Evolutionary conservation across 1,139 yeast genomes (phyloP), one percentile per base, ranked within the genome.

Genomic region (Eremothecium cymbalariae): DNA sequence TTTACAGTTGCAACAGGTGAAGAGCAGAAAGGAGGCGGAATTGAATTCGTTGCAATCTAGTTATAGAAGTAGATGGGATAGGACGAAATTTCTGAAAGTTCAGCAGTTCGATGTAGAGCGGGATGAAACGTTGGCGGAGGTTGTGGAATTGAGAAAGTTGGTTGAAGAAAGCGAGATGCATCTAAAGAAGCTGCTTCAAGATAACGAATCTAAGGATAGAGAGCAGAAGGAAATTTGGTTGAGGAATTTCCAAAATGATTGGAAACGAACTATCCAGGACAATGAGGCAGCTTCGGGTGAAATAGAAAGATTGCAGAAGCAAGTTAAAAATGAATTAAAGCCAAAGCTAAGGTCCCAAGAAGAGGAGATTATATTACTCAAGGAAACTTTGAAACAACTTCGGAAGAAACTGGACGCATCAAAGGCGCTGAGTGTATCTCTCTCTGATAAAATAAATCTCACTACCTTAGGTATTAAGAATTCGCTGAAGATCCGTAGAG

Each of bases 41-140:
- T 48, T 70, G 11, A 59, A 63, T 36, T 51, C 54, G 13, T 47
- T 68, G 28, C 67, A 67, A 32, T 68, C 65, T 38, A 50, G 51
- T 5, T 65, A 52, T 31, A 39, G 43, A 3, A 29, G 41, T 2
- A 55, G 64, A 40, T 60, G 68, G 5, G 72, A 70, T 31, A 41
- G 47, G 8, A 44, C 65, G 8, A 59, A 65, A 20, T 46, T 49
- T 13, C 45, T 54, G 4, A 62, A 62, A 42, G 45, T 60, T 4
- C 42, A 48, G 21, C 46, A 55, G 28, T 45, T 58, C 28, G 59
- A 58, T 32, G 41, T 50, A 18, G 54, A 62, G 34, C 53, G 53
- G 31, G 41, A 41, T 2, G 35, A 45, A 8, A 31, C 62, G 24
- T 29, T 42, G 15, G 45, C 46, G 9, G 43, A 45, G 24, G 48